Evolutionary conservation across 495 filamentous ascomycete species (phyloP).

Genomic region (Podospora tetraspora): DNA sequence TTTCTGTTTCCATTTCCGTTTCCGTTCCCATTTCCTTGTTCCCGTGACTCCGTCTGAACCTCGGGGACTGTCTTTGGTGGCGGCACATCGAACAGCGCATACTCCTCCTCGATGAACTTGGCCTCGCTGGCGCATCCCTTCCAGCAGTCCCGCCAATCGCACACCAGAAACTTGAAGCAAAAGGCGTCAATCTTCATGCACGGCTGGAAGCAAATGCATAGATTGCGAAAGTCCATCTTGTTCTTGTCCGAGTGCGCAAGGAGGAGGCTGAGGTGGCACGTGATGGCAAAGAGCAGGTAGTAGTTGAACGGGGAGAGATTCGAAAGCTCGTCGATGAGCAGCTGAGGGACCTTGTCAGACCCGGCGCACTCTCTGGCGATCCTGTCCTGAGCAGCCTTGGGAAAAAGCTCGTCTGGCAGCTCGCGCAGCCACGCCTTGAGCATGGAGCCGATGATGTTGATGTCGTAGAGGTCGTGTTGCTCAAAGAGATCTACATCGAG

Average conservation of each 20-base stretch:
- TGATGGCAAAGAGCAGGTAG: conserved; percentile 92
- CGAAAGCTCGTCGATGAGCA: conserved; percentile 83
- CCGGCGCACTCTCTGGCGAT: conserved; percentile 69
- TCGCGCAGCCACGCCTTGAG: conserved; percentile 93
- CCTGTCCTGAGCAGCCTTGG: conserved; percentile 67
- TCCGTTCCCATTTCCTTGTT: conserved; percentile 6
- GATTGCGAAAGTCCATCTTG: conserved; percentile 90
- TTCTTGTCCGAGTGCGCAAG: conserved; percentile 81
- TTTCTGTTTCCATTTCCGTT: neutral
- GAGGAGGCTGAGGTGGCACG: conserved; percentile 83
- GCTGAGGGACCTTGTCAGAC: conserved; percentile 68
- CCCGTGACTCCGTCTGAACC: conserved; percentile 7
- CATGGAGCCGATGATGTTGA: conserved; percentile 88
- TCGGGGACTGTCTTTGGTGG: conserved; percentile 31
- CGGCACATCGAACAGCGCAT: conserved; percentile 53
- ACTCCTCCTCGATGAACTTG: conserved; percentile 67
- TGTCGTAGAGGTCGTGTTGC: conserved; percentile 78
- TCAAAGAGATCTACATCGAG: conserved; percentile 80
- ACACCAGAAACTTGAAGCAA: conserved; percentile 86
- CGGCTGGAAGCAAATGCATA: conserved; percentile 92
- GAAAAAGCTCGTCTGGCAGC: conserved; percentile 85
- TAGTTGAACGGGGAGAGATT: conserved; percentile 89
- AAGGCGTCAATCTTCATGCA: conserved; percentile 87
- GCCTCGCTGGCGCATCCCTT: conserved; percentile 91
- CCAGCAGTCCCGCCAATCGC: conserved; percentile 92